Percentiles rank a stretch among this genome's conserved stretches.
Conservation (phyloP, 495 filamentous ascomycete genomes). For the Entonaema liquescens region DNA sequence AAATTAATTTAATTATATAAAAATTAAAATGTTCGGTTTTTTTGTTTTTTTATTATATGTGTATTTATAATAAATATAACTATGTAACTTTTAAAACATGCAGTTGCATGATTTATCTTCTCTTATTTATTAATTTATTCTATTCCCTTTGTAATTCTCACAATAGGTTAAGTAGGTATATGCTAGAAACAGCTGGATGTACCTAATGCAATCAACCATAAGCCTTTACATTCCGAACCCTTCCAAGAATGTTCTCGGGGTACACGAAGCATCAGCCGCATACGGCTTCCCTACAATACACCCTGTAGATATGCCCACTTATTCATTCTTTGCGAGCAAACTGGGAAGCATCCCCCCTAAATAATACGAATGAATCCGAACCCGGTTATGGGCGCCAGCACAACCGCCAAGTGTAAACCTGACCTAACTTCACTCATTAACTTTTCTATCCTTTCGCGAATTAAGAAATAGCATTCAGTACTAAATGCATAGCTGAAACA, state of each 20-base stretch:
- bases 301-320: not conserved
- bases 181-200: not conserved
- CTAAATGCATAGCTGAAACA: conserved; percentile 2
- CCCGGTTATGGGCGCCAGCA: not conserved
- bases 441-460: not conserved
- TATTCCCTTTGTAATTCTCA: not conserved
- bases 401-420: not conserved
- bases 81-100: too few species aligned
- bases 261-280: conserved; percentile 25
- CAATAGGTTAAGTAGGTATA: not conserved
- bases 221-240: conserved; percentile 33
- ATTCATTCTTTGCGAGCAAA: not conserved
- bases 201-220: not conserved
- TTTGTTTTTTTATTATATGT: too few species aligned
- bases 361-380: not conserved
- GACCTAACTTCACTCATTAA: not conserved
- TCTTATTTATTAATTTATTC: not conserved
- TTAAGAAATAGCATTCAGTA: not conserved
- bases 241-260: conserved; percentile 16
- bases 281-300: not conserved
- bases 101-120: too few species aligned
- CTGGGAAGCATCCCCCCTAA: not conserved
- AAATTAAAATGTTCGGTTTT: too few species aligned
- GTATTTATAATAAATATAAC: too few species aligned
- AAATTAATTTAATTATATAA: too few species aligned